Base-by-base conservation (phyloP, 2,329 filamentous ascomycete species). In the Torrubiellomyces zombiae region DNA sequence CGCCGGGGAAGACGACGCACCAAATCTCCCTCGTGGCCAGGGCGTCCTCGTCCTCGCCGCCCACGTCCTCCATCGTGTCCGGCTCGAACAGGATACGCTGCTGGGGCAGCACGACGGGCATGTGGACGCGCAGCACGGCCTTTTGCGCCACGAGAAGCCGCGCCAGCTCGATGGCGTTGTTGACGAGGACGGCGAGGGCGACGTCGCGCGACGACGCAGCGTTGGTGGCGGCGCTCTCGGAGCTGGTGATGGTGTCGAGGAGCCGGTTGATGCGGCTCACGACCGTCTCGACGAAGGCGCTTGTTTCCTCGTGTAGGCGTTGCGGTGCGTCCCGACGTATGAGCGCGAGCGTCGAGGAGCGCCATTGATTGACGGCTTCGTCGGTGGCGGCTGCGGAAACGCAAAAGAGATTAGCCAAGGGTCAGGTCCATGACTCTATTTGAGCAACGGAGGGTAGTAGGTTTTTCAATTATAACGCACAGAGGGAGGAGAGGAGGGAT, bases 61-160 rank as follows among this genome's bases (percentile, higher is more conserved):
- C 64, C 22, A 75, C 56, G 37, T 77, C 70, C 36, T 77, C 72
- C 73, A 78, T 78, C 4, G 50, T 63, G 14, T 55, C 51, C 2
- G 52, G 30, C 37, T 75, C 66, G 38, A 76, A 78, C 24, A 60
- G 43, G 3, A 58, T 52, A 29, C 48, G 51, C 38, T 70, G 64
- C 37, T 69, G 60, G 4, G 63, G 57, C 29, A 56, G 39, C 14
- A 65, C 50, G 18, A 48, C 44, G 13, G 67, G 67, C 63, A 73
- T 68, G 31, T 54, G 48, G 15, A 71, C 54, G 12, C 51, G 53
- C 36, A 74, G 63, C 9, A 61, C 52, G 25, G 69, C 69, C 38
- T 65, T 69, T 38, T 75, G 69, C 16, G 64, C 60, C 14, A 56
- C 56, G 21, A 75, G 51, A 16, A 65, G 48, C 19, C 65, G 59